A percentile compares a stretch with the other conserved stretches of the same genome.
phyloP scores from a whole-genome alignment of 2,329 filamentous ascomycete species.

The Cordyceps farinosa region DNA sequence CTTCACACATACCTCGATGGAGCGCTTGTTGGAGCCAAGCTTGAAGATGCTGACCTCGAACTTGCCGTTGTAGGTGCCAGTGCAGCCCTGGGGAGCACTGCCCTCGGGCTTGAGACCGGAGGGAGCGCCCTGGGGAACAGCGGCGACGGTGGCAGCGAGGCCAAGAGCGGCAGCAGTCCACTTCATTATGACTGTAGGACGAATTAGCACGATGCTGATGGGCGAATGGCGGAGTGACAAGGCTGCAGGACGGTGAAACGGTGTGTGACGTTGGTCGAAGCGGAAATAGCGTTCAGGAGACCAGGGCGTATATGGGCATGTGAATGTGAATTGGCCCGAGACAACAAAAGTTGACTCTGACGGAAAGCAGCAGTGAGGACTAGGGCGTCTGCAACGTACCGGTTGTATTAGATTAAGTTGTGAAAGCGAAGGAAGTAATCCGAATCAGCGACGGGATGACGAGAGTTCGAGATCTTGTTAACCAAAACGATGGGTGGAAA shows the following conservation, averaged over 20 bases:
- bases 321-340: not conserved
- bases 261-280: not conserved
- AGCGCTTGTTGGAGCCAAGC: constrained; percentile 30
- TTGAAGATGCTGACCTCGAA: constrained; percentile 58
- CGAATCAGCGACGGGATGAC: constrained; percentile 16
- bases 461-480: constrained; percentile 11
- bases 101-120: constrained; percentile 46
- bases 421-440: not conserved
- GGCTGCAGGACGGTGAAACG: not conserved
- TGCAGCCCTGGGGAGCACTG: constrained; percentile 52
- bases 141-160: constrained; percentile 42
- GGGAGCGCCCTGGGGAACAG: constrained; percentile 37
- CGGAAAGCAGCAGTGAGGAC: not conserved
- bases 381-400: constrained; percentile 1
- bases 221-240: not conserved
- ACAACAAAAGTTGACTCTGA: not conserved
- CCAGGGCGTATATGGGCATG: not conserved
- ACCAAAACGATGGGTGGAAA: constrained; percentile 15
- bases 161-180: constrained; percentile 28
- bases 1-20: constrained; percentile 31
- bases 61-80: constrained; percentile 43
- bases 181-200: constrained; percentile 32
- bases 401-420: constrained; percentile 15
- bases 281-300: not conserved
- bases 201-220: not conserved